A percentile compares a stretch with the other conserved stretches of the same genome.
phyloP scores from a whole-genome alignment of 2,329 filamentous ascomycete genomes.

The Cytospora piceae region DNA sequence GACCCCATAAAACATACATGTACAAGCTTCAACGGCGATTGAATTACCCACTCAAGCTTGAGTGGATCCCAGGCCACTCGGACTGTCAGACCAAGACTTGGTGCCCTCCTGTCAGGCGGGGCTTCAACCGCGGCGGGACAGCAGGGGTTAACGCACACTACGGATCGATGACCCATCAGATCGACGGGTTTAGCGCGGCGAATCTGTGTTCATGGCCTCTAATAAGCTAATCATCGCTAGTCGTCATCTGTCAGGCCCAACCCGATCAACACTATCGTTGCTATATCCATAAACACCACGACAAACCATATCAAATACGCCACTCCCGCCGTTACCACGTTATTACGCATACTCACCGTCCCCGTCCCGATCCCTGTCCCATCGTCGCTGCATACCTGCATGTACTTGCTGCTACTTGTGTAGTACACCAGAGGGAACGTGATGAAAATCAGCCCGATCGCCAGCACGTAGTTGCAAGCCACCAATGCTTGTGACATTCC shows the following conservation, averaged over 20 bases:
- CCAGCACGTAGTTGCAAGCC: constrained; percentile 37
- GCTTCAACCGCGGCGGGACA: background rate
- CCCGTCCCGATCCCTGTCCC: constrained; percentile 23
- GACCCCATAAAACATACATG: too few species aligned
- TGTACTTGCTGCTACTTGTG: constrained; percentile 36
- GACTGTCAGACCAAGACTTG: too few species aligned
- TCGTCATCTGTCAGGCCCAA: constrained; percentile 31
- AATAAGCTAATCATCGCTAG: background rate
- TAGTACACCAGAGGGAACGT: constrained; percentile 39
- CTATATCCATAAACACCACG: constrained; percentile 35
- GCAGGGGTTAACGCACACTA: background rate
- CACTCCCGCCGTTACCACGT: constrained; percentile 25
- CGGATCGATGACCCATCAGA: background rate
- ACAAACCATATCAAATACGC: constrained; percentile 34
- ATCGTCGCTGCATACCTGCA: constrained; percentile 34
- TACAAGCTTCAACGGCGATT: too few species aligned
- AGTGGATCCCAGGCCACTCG: background rate
- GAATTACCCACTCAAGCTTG: background rate
- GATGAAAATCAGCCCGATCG: constrained; percentile 38
- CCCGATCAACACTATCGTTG: constrained; percentile 34
- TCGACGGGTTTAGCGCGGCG: background rate
- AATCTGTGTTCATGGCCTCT: background rate
- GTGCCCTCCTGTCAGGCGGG: background rate
- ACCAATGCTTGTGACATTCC: constrained; percentile 37
- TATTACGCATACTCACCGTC: constrained; percentile 32